A percentile compares a stretch with the other conserved stretches of the same genome.
Evolutionary conservation across 345 rosid species (phyloP).

Genomic region (Kandelia obovata): DNA sequence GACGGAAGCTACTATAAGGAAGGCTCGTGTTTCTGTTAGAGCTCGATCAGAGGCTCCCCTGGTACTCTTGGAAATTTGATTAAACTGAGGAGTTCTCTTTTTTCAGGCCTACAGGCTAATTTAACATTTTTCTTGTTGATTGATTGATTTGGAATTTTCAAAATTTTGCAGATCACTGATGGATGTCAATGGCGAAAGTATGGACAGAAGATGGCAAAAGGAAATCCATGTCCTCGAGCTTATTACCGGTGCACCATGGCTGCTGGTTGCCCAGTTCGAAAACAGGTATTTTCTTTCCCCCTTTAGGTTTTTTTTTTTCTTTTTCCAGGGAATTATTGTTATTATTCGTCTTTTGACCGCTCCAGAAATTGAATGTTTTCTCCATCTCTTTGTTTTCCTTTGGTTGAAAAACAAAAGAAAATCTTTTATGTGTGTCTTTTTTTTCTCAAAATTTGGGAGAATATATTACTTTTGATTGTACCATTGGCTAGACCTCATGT

Average conservation of each 20-base stretch:
- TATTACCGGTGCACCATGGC: slow-evolving; percentile 81
- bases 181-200: slow-evolving; percentile 82
- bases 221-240: slow-evolving; percentile 79
- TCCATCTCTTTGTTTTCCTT: no score
- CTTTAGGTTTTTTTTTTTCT: background rate
- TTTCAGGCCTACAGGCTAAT: background rate
- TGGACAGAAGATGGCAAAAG: slow-evolving; percentile 80
- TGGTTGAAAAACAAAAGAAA: no score
- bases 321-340: background rate
- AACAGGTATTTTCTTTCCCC: slow-evolving; percentile 40
- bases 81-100: background rate
- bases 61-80: slow-evolving; percentile 12
- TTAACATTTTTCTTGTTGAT: background rate
- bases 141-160: background rate
- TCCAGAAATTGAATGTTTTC: no score
- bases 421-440: no score
- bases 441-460: no score
- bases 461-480: no score
- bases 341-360: background rate
- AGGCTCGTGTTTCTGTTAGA: slow-evolving; percentile 66
- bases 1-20: slow-evolving; percentile 64
- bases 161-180: slow-evolving; percentile 44
- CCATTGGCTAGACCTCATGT: no score
- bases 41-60: slow-evolving; percentile 51
- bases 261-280: slow-evolving; percentile 73